A percentile compares a stretch with the other conserved stretches of the same genome.
phyloP scores from a whole-genome alignment of 495 filamentous ascomycete genomes.

The Chaetomium tenue region DNA sequence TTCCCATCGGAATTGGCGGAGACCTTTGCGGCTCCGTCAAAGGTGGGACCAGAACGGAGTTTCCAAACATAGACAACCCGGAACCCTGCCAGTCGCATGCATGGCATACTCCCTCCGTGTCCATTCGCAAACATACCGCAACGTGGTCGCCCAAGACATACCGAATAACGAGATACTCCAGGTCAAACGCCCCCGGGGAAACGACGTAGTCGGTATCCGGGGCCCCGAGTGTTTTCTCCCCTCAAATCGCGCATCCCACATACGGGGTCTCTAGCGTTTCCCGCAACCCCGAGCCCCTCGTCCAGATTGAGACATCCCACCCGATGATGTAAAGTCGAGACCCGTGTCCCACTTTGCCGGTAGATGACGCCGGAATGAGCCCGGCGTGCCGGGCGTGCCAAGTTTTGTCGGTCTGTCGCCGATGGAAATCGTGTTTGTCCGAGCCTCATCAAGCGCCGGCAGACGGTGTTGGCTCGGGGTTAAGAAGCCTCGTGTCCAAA shows the following conservation, averaged over 20 bases:
- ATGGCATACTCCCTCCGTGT: neutral
- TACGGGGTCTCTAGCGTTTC: neutral
- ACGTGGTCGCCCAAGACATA: neutral
- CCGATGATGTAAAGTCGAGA: slow-evolving; percentile 10
- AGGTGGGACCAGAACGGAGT: slow-evolving; percentile 14
- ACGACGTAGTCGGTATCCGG: neutral
- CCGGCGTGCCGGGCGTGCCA: neutral
- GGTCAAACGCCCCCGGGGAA: neutral
- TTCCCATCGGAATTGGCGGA: slow-evolving; percentile 21
- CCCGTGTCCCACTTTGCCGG: slow-evolving; percentile 4
- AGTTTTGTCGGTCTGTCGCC: neutral
- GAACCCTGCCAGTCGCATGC: neutral
- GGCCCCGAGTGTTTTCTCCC: neutral
- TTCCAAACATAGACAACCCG: neutral
- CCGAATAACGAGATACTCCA: neutral
- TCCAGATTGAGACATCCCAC: neutral
- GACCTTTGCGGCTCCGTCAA: slow-evolving; percentile 14
- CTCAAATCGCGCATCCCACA: slow-evolving; percentile 10
- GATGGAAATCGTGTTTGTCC: neutral
- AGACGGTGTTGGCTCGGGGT: neutral
- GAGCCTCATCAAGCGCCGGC: neutral
- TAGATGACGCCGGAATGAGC: slow-evolving; percentile 8
- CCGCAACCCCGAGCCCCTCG: neutral
- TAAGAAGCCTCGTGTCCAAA: slow-evolving; percentile 1
- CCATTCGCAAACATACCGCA: neutral